Base-by-base conservation (phyloP, 106 monocot genomes). In the Dendrobium chrysotoxum region DNA sequence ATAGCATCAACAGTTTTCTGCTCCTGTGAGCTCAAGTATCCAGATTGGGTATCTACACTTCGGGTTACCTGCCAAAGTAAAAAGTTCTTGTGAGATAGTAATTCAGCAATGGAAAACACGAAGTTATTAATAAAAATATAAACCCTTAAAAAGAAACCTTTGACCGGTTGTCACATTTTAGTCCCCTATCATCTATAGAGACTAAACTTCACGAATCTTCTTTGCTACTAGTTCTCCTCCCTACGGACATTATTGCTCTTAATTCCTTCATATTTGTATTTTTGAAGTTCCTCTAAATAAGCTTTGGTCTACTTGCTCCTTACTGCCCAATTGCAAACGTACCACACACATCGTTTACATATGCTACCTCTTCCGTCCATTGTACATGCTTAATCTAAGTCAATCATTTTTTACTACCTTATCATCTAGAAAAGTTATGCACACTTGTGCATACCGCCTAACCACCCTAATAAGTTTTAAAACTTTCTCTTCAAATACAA, bases 1-100 rank as follows among this genome's bases (percentile, higher is more conserved):
- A 96, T 93, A 44, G 96, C 92, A 57, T 96, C 84, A 75, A 93
- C 79, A 15, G 96, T 96, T 39, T 81, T 84, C 67, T 90, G 86
- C 75, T 93, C 96, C 68, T 93, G 93, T 3, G 85, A 68, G 78
- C 96, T 93, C 35, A 93, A 76, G 3, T 81, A 84, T 12, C 91
- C 89, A 70, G 44, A 68, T 67, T 81, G 77, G 26, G 83, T 88
- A 74, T 93, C 88, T 73, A 90, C 88, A 81, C 89, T 93, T 81
- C 93, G 84, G 44, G 93, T 93, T 45, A 92, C 92, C 93, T 93
- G 86, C 28, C 41, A 40, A 70, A 67, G 28, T 25, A 47, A 84
- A 28, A 66, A 65, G 15, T 76, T 45, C 55, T 76, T 10, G 58
- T 81, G 47, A 47, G 28, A 26, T 31, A 28, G 72, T 38, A 39